Percentiles rank a stretch among this genome's conserved stretches.
These are phyloP conservation scores for Buddleja alternifolia DNA, from an alignment of 257 asterid genomes.

Conservation along the genomic window DNA sequence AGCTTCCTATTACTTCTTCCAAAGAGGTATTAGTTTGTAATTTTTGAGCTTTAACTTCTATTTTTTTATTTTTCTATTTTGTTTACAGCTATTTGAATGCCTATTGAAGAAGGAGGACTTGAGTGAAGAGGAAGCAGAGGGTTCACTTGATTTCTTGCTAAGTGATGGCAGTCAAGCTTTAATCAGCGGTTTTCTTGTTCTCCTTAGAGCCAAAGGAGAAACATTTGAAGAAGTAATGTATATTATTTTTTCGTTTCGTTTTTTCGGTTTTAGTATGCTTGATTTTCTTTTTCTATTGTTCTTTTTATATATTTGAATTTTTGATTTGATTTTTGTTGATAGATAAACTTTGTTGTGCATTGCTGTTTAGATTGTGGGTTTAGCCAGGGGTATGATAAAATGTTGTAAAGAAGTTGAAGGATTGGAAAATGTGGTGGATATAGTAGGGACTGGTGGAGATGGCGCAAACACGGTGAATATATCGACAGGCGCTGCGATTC, in stretches of 20 bases:
- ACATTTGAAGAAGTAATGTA: slow-evolving; percentile 47
- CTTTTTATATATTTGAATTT: neutral
- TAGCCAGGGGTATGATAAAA: slow-evolving; percentile 85
- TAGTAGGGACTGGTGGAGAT: slow-evolving; percentile 94
- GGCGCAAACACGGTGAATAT: slow-evolving; percentile 86
- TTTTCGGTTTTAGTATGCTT: no score
- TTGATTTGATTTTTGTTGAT: neutral
- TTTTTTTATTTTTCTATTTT: neutral
- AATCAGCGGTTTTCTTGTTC: slow-evolving; percentile 59
- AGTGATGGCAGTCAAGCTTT: slow-evolving; percentile 45
- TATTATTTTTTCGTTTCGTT: neutral
- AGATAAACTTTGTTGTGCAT: neutral
- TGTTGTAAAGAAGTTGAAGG: slow-evolving; percentile 68
- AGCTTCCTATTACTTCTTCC: slow-evolving; percentile 44
- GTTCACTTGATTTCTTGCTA: slow-evolving; percentile 49
- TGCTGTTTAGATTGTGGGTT: slow-evolving; percentile 61
- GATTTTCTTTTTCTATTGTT: no score
- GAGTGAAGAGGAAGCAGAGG: slow-evolving; percentile 60
- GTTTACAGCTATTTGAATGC: slow-evolving; percentile 40
- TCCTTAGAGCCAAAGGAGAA: slow-evolving; percentile 61
- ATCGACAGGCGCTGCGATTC: slow-evolving; percentile 87
- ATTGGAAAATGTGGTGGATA: slow-evolving; percentile 65
- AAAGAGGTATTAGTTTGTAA: slow-evolving; percentile 29
- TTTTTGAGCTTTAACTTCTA: neutral
- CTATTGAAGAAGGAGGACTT: slow-evolving; percentile 48